Percentiles rank a stretch among this genome's conserved stretches.
phyloP scores from a whole-genome alignment of 139 green algal genomes.

The Desmodesmus armatus region DNA sequence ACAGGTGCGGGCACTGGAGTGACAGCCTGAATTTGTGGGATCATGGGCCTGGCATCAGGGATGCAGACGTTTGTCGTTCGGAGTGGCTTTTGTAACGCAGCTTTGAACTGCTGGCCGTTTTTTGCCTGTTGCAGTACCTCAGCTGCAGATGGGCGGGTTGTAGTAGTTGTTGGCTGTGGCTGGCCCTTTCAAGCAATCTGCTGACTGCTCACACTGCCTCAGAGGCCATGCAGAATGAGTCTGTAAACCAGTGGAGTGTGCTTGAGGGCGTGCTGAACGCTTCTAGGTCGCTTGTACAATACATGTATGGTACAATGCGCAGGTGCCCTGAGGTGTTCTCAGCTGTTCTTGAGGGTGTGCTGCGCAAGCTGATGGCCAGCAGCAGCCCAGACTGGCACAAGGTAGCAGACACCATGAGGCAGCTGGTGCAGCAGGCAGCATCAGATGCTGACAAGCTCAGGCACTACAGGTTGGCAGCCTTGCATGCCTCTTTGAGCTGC shows the following conservation, averaged over 20 bases:
- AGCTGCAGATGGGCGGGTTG: not conserved
- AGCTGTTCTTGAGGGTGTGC: not conserved
- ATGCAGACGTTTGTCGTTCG: not conserved
- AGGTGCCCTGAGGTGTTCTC: not conserved
- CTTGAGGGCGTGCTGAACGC: no score
- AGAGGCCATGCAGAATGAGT: no score
- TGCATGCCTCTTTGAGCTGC: not conserved
- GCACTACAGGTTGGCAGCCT: conserved; percentile 5
- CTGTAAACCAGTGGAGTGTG: no score
- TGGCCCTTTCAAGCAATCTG: not conserved
- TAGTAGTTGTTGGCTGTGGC: not conserved
- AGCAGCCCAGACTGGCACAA: not conserved
- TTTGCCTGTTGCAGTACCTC: not conserved
- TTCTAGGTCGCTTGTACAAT: no score
- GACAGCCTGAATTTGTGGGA: not conserved
- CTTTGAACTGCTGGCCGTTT: not conserved
- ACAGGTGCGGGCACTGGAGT: not conserved
- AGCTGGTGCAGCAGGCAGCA: not conserved
- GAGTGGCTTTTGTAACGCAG: not conserved
- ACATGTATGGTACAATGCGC: no score
- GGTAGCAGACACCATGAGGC: not conserved
- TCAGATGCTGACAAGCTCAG: conserved; percentile 1
- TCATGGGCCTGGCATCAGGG: not conserved
- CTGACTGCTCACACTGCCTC: not conserved
- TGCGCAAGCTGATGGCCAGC: conserved; percentile 29